phyloP scores from a whole-genome alignment of 139 green algal species.

The Chlamydomonas eustigma region DNA sequence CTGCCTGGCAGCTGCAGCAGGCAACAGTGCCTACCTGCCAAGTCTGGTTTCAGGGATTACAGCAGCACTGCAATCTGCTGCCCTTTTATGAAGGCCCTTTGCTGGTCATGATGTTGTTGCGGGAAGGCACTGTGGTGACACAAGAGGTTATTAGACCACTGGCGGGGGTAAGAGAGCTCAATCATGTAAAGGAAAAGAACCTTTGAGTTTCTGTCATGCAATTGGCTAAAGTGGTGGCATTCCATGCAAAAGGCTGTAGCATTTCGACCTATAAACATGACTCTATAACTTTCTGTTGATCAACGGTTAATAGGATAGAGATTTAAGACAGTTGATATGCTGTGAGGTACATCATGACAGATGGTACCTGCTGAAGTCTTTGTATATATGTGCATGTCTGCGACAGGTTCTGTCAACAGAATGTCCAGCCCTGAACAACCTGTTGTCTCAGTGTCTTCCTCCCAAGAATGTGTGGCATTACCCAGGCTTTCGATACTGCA shows the following conservation, averaged over 20 bases:
- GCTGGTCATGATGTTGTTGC: constrained; percentile 1
- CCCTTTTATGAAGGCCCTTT: constrained; percentile 6
- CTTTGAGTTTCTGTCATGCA: neutral
- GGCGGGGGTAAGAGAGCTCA: neutral
- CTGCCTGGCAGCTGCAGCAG: neutral
- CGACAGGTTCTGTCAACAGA: neutral
- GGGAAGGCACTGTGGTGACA: neutral
- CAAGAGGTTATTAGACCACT: neutral
- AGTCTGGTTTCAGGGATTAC: neutral
- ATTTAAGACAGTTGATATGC: too few species aligned
- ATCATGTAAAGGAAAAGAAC: neutral
- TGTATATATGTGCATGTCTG: too few species aligned
- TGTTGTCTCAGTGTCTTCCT: neutral
- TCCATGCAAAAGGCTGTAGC: too few species aligned
- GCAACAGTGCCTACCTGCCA: neutral
- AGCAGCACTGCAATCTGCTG: constrained; percentile 2
- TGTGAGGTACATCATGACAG: too few species aligned
- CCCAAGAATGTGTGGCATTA: constrained; percentile 5
- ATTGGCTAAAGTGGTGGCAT: too few species aligned
- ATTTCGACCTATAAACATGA: too few species aligned
- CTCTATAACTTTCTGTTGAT: too few species aligned
- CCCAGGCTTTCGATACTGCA: constrained; percentile 10
- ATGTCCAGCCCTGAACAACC: neutral
- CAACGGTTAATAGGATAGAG: too few species aligned
- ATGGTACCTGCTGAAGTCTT: too few species aligned